Conservation (phyloP, 139 green algal species). For the Astrephomene gubernaculifera region DNA sequence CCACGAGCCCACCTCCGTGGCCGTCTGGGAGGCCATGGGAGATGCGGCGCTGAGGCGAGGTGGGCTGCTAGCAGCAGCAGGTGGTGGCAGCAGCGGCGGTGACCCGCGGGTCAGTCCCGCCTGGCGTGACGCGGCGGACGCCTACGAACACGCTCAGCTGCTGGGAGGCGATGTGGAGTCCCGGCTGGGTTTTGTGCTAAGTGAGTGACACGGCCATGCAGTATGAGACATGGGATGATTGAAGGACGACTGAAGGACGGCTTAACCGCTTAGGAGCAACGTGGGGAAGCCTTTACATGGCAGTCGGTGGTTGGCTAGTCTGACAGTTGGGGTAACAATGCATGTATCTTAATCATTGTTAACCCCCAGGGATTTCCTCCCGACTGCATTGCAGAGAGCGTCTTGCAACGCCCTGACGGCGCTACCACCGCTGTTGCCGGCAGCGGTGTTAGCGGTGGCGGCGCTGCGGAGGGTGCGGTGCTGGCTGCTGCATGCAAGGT, state of each 20-base stretch:
- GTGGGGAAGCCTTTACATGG: too few relatives aligned
- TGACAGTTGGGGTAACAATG: too few relatives aligned
- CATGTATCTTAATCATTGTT: too few relatives aligned
- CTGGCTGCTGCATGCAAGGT: conserved; percentile 62
- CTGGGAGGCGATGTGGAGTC: conserved; percentile 57
- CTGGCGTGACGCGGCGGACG: conserved; percentile 36
- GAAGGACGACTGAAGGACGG: too few relatives aligned
- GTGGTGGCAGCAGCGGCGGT: neutral
- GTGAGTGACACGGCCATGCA: neutral
- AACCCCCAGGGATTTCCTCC: too few relatives aligned
- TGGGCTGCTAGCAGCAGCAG: neutral
- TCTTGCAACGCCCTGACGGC: neutral
- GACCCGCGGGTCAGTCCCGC: neutral
- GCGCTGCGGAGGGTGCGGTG: conserved; percentile 35
- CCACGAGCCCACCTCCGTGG: conserved; percentile 67
- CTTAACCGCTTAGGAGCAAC: too few relatives aligned
- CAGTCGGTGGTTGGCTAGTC: too few relatives aligned
- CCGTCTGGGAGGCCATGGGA: conserved; percentile 86
- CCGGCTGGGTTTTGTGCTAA: conserved; percentile 33
- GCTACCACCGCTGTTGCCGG: neutral
- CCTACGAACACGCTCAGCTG: conserved; percentile 64
- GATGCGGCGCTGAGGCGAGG: conserved; percentile 55
- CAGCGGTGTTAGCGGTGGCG: conserved; percentile 21
- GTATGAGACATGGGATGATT: too few relatives aligned
- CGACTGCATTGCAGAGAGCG: too few relatives aligned